Evolutionary conservation across 2,329 filamentous ascomycete genomes (phyloP), one percentile per base, ranked within the genome.

Genomic region (Pseudohalonectria lignicola): DNA sequence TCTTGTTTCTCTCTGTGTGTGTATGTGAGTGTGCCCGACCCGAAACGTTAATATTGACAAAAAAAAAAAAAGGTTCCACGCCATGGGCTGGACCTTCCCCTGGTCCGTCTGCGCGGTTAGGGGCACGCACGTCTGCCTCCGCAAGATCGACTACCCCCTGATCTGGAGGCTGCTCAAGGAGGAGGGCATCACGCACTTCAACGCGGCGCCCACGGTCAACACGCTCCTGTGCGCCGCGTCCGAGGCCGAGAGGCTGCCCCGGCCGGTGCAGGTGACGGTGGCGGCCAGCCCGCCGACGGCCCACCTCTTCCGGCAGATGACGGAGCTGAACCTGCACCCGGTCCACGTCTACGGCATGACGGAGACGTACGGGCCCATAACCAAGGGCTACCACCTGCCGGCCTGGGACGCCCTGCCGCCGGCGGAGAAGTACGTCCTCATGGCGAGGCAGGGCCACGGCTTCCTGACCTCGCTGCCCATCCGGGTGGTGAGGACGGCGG

Each of bases 191-290:
- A 96, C 87, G 1, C 92, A 98, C 59, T 96, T 93, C 64, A 94
- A 90, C 53, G 90, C 90, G 1, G 92, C 90, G 1, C 92, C 92
- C 0, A 98, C 92, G 0, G 92, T 98, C 37, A 96, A 96, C 57
- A 98, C 90, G 0, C 64, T 96, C 1, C 74, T 98, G 3, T 94
- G 92, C 53, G 82, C 82, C 11, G 74, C 84, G 3, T 71, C 79
- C 30, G 80, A 87, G 56, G 90, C 92, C 3, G 74, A 72, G 47
- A 71, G 61, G 34, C 67, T 96, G 1, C 66, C 77, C 47, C 71
- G 61, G 34, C 74, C 79, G 0, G 87, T 96, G 9, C 72, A 78
- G 13, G 92, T 98, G 5, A 94, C 88, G 0, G 92, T 98, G 3
- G 92, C 92, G 3, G 92, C 90, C 2, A 88, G 81, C 42, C 92